Percentiles rank a stretch among this genome's conserved stretches.
Conservation (phyloP, 768 basidiomycete genomes). For the Mycena galericulata region DNA sequence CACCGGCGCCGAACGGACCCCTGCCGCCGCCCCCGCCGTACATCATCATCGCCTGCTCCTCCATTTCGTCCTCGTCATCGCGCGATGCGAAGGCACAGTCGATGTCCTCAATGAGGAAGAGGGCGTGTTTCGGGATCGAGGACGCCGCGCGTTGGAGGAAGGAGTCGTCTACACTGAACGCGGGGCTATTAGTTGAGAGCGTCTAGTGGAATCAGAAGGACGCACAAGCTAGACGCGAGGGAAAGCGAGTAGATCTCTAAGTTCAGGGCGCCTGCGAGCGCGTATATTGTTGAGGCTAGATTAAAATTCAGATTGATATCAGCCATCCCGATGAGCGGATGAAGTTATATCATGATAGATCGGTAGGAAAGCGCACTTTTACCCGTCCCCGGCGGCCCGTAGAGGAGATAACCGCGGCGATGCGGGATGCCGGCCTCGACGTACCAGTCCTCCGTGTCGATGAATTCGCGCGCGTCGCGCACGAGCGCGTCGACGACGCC, state of each 20-base stretch:
- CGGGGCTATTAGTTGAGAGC: neutral
- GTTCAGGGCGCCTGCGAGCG: conserved; percentile 56
- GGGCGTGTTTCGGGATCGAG: conserved; percentile 41
- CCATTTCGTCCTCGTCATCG: conserved; percentile 33
- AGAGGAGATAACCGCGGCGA: conserved; percentile 48
- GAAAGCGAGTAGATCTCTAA: conserved; percentile 68
- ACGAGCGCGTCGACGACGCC: conserved; percentile 45
- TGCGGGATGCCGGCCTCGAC: conserved; percentile 52
- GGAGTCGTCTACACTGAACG: conserved; percentile 46
- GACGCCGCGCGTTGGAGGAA: conserved; percentile 41
- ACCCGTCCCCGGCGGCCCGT: conserved; percentile 50
- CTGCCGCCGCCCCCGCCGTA: neutral
- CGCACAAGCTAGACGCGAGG: conserved; percentile 43
- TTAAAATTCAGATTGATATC: neutral
- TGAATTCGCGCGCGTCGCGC: conserved; percentile 47
- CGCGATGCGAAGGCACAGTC: conserved; percentile 38
- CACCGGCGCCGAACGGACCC: neutral
- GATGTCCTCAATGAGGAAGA: conserved; percentile 44
- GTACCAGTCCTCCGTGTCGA: conserved; percentile 45
- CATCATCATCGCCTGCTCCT: too few relatives aligned
- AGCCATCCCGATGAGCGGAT: too few relatives aligned
- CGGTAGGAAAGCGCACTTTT: conserved; percentile 46
- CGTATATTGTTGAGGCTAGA: conserved; percentile 40
- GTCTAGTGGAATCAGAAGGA: neutral
- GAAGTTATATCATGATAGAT: conserved; percentile 21